Conservation (phyloP, 768 basidiomycete species). For the Agaricus subrufescens region DNA sequence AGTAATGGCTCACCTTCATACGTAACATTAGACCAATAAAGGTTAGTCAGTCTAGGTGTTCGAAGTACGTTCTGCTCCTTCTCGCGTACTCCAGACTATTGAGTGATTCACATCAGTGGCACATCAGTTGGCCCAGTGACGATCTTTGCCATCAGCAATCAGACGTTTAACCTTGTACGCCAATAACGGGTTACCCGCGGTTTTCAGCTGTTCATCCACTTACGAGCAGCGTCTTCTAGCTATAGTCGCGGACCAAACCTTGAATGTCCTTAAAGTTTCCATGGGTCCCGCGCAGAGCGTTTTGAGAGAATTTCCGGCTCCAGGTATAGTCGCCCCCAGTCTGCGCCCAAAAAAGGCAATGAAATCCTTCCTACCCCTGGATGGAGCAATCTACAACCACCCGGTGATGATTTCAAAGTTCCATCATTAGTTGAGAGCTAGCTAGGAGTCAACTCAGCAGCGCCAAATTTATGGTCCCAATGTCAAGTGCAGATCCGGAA, state of each 20-base stretch:
- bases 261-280: slow-evolving; percentile 79
- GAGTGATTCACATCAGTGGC: neutral
- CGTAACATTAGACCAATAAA: slow-evolving; percentile 70
- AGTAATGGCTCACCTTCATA: slow-evolving; percentile 59
- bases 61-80: slow-evolving; percentile 74
- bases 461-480: slow-evolving; percentile 16
- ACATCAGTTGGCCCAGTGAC: neutral
- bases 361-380: slow-evolving; percentile 69
- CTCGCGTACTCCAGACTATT: slow-evolving; percentile 77
- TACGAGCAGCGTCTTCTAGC: slow-evolving; percentile 64
- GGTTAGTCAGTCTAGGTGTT: slow-evolving; percentile 66
- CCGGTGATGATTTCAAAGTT: slow-evolving; percentile 65
- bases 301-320: slow-evolving; percentile 74
- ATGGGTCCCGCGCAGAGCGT: slow-evolving; percentile 29
- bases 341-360: slow-evolving; percentile 79
- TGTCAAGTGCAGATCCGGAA: slow-evolving; percentile 62
- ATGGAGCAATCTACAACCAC: slow-evolving; percentile 70
- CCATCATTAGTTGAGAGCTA: slow-evolving; percentile 16
- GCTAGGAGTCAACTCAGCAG: neutral
- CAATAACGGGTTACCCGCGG: slow-evolving; percentile 71
- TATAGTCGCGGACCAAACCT: slow-evolving; percentile 72
- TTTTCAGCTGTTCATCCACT: slow-evolving; percentile 83
- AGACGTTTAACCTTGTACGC: slow-evolving; percentile 57
- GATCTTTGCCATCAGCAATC: neutral
- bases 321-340: slow-evolving; percentile 63